A percentile compares a stretch with the other conserved stretches of the same genome.
These are phyloP conservation scores for Chaetomiaceae sp. DNA, from an alignment of 2,329 filamentous ascomycete species.

Conservation along the genomic window DNA sequence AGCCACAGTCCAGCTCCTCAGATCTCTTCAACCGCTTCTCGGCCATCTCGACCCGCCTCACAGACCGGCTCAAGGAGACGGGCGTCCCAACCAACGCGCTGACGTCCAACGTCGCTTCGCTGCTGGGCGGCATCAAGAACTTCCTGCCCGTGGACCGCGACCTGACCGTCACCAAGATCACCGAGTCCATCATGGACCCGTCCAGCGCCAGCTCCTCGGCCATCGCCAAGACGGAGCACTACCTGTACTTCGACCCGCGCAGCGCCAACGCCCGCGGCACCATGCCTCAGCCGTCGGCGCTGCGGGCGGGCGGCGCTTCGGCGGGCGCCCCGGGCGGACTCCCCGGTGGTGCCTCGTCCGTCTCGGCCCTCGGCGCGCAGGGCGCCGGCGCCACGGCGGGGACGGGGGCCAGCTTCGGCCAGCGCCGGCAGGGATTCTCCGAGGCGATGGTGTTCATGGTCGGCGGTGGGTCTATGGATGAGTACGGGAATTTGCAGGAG, in stretches of 20 bases:
- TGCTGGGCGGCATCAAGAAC: slow-evolving; percentile 95
- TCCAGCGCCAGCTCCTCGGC: slow-evolving; percentile 82
- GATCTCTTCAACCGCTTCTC: slow-evolving; percentile 93
- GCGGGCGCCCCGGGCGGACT: slow-evolving; percentile 42
- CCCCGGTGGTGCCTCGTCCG: no score
- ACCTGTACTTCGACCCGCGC: slow-evolving; percentile 93
- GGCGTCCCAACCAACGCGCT: slow-evolving; percentile 63
- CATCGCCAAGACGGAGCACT: slow-evolving; percentile 92
- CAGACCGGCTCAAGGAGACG: slow-evolving; percentile 88
- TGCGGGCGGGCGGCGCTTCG: slow-evolving; percentile 35
- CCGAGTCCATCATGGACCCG: slow-evolving; percentile 97
- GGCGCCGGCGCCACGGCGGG: no score
- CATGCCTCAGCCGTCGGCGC: slow-evolving; percentile 70
- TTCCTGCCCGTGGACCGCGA: slow-evolving; percentile 96
- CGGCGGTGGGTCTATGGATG: slow-evolving; percentile 96
- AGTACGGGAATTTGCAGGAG: slow-evolving; percentile 95
- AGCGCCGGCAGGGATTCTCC: slow-evolving; percentile 79
- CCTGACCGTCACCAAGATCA: slow-evolving; percentile 94
- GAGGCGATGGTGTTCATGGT: slow-evolving; percentile 93
- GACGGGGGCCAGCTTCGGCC: slow-evolving; percentile 79
- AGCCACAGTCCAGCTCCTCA: slow-evolving; percentile 53
- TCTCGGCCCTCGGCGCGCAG: slow-evolving; percentile 39
- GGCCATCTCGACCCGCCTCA: slow-evolving; percentile 83
- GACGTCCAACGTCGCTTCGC: slow-evolving; percentile 79
- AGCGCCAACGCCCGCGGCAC: slow-evolving; percentile 89